These are phyloP conservation scores for Lactifluus piperatus DNA, from an alignment of 768 basidiomycete species.

Conservation along the genomic window DNA sequence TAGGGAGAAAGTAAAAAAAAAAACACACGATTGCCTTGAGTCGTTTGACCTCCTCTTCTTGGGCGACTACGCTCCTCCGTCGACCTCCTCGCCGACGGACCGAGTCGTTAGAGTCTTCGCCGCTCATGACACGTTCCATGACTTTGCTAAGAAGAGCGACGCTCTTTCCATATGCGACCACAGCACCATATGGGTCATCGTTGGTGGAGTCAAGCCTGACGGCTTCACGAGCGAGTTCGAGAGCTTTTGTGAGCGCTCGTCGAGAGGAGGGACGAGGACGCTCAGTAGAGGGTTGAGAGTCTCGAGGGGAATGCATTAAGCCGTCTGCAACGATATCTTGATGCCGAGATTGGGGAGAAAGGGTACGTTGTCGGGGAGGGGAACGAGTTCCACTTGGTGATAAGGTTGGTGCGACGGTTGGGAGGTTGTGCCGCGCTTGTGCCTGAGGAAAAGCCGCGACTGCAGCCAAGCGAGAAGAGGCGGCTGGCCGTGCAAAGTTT, in stretches of 20 bases:
- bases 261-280: slow-evolving; percentile 66
- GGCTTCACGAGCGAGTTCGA: slow-evolving; percentile 84
- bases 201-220: slow-evolving; percentile 83
- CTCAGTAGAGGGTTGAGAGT: slow-evolving; percentile 39
- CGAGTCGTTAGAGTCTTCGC: slow-evolving; percentile 72
- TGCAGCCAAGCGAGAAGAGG: slow-evolving; percentile 45
- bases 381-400: slow-evolving; percentile 50
- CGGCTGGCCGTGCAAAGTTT: slow-evolving; percentile 29
- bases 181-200: slow-evolving; percentile 81
- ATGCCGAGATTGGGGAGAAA: slow-evolving; percentile 21
- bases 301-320: slow-evolving; percentile 34
- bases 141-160: slow-evolving; percentile 84
- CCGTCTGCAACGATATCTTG: slow-evolving; percentile 39
- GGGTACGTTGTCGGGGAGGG: slow-evolving; percentile 39
- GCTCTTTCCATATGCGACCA: slow-evolving; percentile 81
- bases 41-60: slow-evolving; percentile 82
- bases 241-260: slow-evolving; percentile 73
- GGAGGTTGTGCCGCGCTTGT: slow-evolving; percentile 28
- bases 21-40: slow-evolving; percentile 81
- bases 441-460: slow-evolving; percentile 56
- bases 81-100: slow-evolving; percentile 47
- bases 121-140: slow-evolving; percentile 83
- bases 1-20: neutral
- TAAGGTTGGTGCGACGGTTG: slow-evolving; percentile 29
- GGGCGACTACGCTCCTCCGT: slow-evolving; percentile 76